Conservation (phyloP, 805 yeast species). For the Schwanniomyces sp. region DNA sequence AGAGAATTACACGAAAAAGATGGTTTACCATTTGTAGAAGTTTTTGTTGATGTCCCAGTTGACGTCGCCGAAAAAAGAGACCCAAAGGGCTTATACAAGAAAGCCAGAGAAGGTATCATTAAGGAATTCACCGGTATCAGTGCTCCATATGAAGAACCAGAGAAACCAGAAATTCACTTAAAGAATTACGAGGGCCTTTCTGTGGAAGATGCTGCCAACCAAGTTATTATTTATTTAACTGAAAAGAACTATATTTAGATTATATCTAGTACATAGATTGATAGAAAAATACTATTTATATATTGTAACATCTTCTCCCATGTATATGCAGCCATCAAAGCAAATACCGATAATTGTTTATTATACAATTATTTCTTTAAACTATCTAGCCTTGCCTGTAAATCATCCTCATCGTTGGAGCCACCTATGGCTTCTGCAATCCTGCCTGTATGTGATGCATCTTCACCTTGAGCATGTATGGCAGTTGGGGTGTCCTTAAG, state of each 20-base stretch:
- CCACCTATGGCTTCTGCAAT: constrained; percentile 59
- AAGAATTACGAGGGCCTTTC: constrained; percentile 62
- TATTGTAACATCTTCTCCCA: not conserved
- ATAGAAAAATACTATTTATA: not conserved
- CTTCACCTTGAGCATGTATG: constrained; percentile 31
- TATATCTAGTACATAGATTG: not conserved
- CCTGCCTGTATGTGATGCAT: constrained; percentile 35
- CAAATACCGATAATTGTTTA: not conserved
- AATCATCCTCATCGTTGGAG: constrained; percentile 64
- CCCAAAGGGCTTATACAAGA: constrained; percentile 94
- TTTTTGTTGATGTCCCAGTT: constrained; percentile 88
- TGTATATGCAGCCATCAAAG: not conserved
- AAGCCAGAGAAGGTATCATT: constrained; percentile 93
- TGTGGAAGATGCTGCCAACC: constrained; percentile 78
- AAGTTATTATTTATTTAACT: constrained; percentile 66
- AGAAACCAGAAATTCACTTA: constrained; percentile 76
- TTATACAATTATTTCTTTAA: constrained; percentile 51
- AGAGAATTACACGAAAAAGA: constrained; percentile 78
- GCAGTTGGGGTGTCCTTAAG: constrained; percentile 48
- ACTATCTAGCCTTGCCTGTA: constrained; percentile 86
- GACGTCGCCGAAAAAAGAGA: constrained; percentile 96
- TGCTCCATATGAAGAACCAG: constrained; percentile 96
- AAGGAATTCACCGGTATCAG: constrained; percentile 94
- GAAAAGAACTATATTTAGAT: constrained; percentile 43
- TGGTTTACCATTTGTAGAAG: constrained; percentile 83